phyloP scores from a whole-genome alignment of 495 filamentous ascomycete genomes.

The Penicillium coffeae region DNA sequence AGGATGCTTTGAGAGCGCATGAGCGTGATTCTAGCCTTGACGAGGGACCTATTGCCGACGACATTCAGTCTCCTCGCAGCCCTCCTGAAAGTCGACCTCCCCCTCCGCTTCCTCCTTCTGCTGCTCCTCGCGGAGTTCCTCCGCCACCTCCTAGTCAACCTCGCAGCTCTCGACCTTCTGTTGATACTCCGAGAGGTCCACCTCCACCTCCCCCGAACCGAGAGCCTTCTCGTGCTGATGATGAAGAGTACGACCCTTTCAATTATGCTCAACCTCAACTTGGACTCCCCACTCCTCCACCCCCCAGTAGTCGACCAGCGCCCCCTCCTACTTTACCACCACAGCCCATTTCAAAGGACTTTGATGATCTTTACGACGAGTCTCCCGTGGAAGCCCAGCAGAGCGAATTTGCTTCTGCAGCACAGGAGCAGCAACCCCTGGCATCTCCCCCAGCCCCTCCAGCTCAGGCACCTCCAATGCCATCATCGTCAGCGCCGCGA shows the following conservation, averaged over 20 bases:
- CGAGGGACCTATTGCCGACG: slow-evolving; percentile 52
- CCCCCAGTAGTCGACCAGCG: slow-evolving; percentile 22
- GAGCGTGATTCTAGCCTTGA: slow-evolving; percentile 70
- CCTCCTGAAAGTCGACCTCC: slow-evolving; percentile 50
- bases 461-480: too few relatives aligned
- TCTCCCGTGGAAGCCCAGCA: slow-evolving; percentile 46
- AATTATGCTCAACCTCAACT: slow-evolving; percentile 55
- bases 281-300: slow-evolving; percentile 25
- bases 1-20: slow-evolving; percentile 86
- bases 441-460: too few relatives aligned
- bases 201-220: slow-evolving; percentile 52
- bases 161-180: slow-evolving; percentile 48
- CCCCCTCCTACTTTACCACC: slow-evolving; percentile 29
- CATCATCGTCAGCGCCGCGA: slow-evolving; percentile 41
- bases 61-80: slow-evolving; percentile 45
- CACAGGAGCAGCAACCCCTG: slow-evolving; percentile 35
- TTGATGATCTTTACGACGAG: slow-evolving; percentile 51
- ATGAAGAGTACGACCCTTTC: slow-evolving; percentile 72
- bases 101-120: slow-evolving; percentile 55
- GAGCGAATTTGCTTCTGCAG: slow-evolving; percentile 39
- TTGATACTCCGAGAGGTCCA: slow-evolving; percentile 67
- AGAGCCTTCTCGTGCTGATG: slow-evolving; percentile 39
- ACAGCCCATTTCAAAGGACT: slow-evolving; percentile 32
- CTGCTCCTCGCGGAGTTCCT: slow-evolving; percentile 50
- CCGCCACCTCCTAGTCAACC: slow-evolving; percentile 51